Conservation (phyloP, 495 filamentous ascomycete genomes). For the Paragyromitra xinjiangensis region DNA sequence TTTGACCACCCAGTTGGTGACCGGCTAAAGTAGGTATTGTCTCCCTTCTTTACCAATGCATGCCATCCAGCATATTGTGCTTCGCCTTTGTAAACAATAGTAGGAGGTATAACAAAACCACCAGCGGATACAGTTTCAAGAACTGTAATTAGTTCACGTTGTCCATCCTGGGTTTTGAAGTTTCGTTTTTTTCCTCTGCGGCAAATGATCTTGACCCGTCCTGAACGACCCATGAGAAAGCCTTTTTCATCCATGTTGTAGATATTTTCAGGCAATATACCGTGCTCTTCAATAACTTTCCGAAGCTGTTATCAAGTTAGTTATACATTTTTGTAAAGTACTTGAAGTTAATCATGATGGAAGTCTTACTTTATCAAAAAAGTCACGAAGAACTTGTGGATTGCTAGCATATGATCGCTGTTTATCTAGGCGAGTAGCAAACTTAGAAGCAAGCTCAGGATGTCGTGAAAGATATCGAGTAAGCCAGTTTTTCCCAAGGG, state of each 20-base stretch:
- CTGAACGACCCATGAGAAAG: background rate
- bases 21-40: background rate
- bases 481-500: background rate
- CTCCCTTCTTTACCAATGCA: conserved; percentile 1
- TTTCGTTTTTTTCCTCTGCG: too few species aligned
- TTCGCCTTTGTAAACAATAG: conserved; percentile 16
- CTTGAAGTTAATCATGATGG: too few species aligned
- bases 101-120: too few species aligned
- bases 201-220: background rate
- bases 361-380: too few species aligned
- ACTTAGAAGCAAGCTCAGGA: background rate
- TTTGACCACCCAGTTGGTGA: background rate
- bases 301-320: too few species aligned
- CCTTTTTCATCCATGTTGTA: background rate
- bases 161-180: too few species aligned
- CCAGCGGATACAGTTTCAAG: too few species aligned
- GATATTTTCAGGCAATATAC: conserved; percentile 2
- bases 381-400: too few species aligned
- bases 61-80: conserved; percentile 1
- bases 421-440: background rate
- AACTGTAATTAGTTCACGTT: too few species aligned
- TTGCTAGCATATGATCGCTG: background rate
- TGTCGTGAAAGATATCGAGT: conserved; percentile 2
- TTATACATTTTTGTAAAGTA: too few species aligned
- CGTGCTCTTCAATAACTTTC: background rate